Evolutionary conservation across 306 rosid genomes (phyloP).

Genomic region (Biancaea sappan): DNA sequence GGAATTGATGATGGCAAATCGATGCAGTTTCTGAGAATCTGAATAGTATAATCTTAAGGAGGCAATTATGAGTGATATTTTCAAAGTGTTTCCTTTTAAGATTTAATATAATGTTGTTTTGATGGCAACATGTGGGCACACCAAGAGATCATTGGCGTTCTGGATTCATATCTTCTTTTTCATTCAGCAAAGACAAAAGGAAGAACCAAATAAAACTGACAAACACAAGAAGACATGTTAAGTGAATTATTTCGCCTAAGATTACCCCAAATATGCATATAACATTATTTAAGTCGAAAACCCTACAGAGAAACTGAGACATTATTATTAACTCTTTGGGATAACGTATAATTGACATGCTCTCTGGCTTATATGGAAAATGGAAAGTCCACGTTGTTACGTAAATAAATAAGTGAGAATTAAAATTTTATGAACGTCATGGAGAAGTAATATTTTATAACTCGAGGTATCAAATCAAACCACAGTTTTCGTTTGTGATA

Average conservation of each 20-base stretch:
- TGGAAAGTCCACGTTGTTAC: background rate
- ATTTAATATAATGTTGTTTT: background rate
- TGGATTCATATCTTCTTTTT: constrained; percentile 19
- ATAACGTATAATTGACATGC: background rate
- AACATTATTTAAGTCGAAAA: background rate
- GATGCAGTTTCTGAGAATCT: background rate
- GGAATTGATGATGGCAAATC: background rate
- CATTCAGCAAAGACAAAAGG: constrained; percentile 26
- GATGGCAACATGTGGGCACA: constrained; percentile 29
- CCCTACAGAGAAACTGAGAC: background rate
- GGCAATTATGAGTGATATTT: background rate
- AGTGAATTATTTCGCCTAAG: background rate
- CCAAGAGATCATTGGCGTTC: background rate
- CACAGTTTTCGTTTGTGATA: background rate
- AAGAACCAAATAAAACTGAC: constrained; percentile 23
- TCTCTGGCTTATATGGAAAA: constrained; percentile 7
- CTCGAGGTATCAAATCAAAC: background rate
- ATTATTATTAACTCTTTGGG: background rate
- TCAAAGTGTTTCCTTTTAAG: constrained; percentile 15
- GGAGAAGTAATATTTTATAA: background rate
- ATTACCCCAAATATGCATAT: background rate
- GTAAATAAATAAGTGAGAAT: too few species aligned
- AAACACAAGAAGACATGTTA: constrained; percentile 7
- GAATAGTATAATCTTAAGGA: background rate
- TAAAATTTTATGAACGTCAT: background rate